Conservation (phyloP, 805 yeast genomes). For the Metschnikowia orientalis region DNA sequence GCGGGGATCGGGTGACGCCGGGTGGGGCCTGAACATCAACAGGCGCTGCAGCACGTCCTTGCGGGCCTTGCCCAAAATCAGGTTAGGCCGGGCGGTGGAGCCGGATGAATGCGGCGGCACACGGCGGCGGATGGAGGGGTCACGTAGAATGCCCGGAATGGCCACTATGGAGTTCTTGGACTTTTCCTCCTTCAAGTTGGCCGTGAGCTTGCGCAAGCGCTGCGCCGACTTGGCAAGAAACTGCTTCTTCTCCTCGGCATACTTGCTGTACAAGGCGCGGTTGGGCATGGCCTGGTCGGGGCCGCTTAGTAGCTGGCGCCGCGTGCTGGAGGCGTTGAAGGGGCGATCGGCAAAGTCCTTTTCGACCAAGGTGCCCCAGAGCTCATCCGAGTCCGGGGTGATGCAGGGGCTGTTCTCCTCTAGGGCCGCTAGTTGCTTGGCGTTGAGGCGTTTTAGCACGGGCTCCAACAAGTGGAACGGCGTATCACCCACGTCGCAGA, state of each 20-base stretch:
- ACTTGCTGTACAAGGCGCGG: constrained; percentile 36
- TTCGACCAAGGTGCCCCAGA: constrained; percentile 44
- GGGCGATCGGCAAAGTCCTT: constrained; percentile 50
- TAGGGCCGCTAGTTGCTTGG: constrained; percentile 36
- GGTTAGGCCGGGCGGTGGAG: constrained; percentile 11
- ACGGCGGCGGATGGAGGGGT: constrained; percentile 16
- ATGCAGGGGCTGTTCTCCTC: constrained; percentile 44
- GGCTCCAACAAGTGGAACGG: constrained; percentile 48
- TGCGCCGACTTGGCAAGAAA: constrained; percentile 43
- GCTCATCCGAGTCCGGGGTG: constrained; percentile 36
- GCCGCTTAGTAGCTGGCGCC: constrained; percentile 5
- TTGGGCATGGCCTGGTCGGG: constrained; percentile 25
- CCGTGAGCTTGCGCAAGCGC: constrained; percentile 41
- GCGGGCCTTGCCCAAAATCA: constrained; percentile 34
- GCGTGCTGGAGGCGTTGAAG: constrained; percentile 4
- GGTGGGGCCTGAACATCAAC: constrained; percentile 24
- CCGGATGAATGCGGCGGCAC: background rate
- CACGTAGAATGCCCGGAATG: constrained; percentile 13
- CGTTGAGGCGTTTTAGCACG: constrained; percentile 38
- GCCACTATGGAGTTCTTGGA: constrained; percentile 37
- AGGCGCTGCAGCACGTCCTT: constrained; percentile 33
- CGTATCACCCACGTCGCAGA: constrained; percentile 19
- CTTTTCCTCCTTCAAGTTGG: constrained; percentile 35
- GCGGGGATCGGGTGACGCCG: constrained; percentile 3
- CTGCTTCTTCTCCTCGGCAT: constrained; percentile 37